Evolutionary conservation across 805 yeast species (phyloP).

Genomic region (Debaryomyces maramus): DNA sequence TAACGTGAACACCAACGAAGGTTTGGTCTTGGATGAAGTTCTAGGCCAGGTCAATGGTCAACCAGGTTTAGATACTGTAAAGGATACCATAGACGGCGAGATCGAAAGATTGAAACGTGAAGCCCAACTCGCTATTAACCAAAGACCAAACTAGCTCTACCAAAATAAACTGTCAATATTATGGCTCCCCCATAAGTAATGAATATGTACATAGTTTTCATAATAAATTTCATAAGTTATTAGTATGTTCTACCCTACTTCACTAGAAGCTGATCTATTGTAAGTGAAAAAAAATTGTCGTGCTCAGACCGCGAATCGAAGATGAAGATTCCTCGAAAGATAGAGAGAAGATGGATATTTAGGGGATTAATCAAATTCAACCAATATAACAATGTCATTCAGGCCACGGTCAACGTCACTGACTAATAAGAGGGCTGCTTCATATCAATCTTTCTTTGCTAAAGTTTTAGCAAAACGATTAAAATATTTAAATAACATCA

Average conservation of each 20-base stretch:
- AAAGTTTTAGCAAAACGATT: constrained; percentile 36
- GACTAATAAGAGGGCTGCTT: constrained; percentile 5
- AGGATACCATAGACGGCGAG: constrained; percentile 41
- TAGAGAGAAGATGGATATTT: too few species aligned
- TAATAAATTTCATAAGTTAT: neutral
- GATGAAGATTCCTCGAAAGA: too few species aligned
- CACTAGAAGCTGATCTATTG: too few species aligned
- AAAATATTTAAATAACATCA: constrained; percentile 34
- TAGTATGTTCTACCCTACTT: neutral
- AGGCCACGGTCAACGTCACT: constrained; percentile 1
- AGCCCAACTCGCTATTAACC: constrained; percentile 34
- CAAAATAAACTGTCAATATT: too few species aligned
- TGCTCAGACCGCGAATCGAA: neutral
- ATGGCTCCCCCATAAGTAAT: neutral
- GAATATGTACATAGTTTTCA: constrained; percentile 5
- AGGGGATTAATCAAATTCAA: neutral
- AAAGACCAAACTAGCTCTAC: constrained; percentile 10
- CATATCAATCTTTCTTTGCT: constrained; percentile 17
- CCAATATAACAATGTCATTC: neutral
- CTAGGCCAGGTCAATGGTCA: constrained; percentile 42
- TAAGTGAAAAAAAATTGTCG: neutral
- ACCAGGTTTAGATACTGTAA: constrained; percentile 41
- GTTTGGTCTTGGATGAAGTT: constrained; percentile 34
- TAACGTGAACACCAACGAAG: constrained; percentile 30
- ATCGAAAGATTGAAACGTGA: constrained; percentile 35